Base-by-base conservation (phyloP, 2,329 filamentous ascomycete genomes). In the Aspergillus bombycis region DNA sequence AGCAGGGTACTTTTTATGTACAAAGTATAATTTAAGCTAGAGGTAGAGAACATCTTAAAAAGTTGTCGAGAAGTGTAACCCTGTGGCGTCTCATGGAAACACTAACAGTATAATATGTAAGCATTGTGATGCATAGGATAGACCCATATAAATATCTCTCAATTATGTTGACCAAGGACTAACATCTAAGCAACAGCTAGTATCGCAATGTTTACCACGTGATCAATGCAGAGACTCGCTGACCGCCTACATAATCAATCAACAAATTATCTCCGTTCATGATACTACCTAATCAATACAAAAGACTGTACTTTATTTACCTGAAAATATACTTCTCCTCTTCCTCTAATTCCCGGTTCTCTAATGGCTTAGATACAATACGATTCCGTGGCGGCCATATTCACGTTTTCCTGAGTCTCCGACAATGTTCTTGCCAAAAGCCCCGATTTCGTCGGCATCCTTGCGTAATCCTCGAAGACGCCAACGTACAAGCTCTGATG, bases 401-500 rank as follows among this genome's bases (percentile, higher is more conserved):
- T 41, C n/a, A 28, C 16, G 28, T 36, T 26, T 26, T 16, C 19
- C 28, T 34, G 38, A 46, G 23, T 34, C 11, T 52, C 14, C 38
- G 57, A 75, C 65, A 62, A 80, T 80, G 78, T 80, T 80, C 67
- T 75, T 77, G 46, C 76, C 75, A 52, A 78, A 74, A 69, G 68
- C 72, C 38, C 60, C 70, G 30, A 62, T 65, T 36, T 68, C 73
- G 66, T 70, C 72, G 28, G 57, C 68, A 38, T 64, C 63, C 53
- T 67, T 71, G 57, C 75, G 77, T 59, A 79, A 74, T 62, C 71
- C 77, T 65, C 74, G 78, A 61, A 72, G 78, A 61, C 77, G 78
- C 61, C 78, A 78, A 61, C 74, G 78, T 66, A 77, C 77, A 58
- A 75, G 75, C 66, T 80, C 79, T 41, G 81, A 82, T 64, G 81